A percentile compares a stretch with the other conserved stretches of the same genome.
Conservation (phyloP, 75 land plant genomes). For the Isoetes taiwanensis region DNA sequence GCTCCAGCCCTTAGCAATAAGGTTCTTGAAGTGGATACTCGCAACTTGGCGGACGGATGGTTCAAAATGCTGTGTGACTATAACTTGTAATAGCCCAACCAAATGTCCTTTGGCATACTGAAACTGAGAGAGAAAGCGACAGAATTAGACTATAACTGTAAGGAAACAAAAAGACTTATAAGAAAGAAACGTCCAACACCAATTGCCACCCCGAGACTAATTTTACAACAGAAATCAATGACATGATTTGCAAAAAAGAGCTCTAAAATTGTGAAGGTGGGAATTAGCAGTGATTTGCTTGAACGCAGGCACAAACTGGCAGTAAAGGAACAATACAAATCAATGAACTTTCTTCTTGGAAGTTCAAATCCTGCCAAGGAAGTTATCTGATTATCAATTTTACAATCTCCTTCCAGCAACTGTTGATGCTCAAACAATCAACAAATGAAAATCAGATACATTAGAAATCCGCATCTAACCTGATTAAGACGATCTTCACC, state of each 20-base stretch:
- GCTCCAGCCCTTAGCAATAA: conserved; percentile 74
- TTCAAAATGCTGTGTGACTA: conserved; percentile 68
- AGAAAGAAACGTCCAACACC: background rate
- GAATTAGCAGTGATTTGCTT: no score
- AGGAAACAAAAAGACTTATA: background rate
- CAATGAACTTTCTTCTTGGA: background rate
- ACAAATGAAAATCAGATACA: background rate
- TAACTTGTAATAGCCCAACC: conserved; percentile 80
- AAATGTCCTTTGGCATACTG: conserved; percentile 80
- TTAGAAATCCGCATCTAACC: conserved; percentile 24
- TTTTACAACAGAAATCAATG: background rate
- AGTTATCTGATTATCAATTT: background rate
- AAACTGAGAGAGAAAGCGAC: conserved; percentile 34
- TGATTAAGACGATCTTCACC: conserved; percentile 88
- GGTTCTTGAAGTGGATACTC: conserved; percentile 91
- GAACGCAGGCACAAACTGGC: background rate
- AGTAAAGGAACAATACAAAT: background rate
- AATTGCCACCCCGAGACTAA: background rate
- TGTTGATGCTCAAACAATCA: background rate
- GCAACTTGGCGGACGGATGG: conserved; percentile 87
- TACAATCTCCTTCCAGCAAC: background rate
- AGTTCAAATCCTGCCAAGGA: background rate
- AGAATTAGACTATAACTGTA: background rate
- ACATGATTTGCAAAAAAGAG: no score
- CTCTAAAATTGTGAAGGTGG: no score